Base-by-base conservation (phyloP, 352 stramenopile species). In the Globisporangium okanoganense region DNA sequence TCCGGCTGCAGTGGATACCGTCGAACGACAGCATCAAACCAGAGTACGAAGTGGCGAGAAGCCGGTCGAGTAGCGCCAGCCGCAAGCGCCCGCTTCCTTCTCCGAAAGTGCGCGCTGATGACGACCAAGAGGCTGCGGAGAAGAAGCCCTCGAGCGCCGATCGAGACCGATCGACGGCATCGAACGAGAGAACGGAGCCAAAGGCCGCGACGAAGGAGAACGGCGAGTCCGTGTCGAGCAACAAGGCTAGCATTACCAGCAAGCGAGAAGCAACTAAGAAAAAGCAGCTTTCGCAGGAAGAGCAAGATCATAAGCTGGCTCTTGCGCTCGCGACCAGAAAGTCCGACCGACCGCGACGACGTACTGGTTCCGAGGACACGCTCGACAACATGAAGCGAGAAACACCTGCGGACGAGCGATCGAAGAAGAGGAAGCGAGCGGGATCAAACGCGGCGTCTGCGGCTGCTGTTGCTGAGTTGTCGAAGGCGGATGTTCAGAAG, bases 71-170 rank as follows among this genome's bases (percentile, higher is more conserved):
- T 29, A 60, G 59, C 5, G 22, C 20, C 38, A 60, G 51, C 33
- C 61, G 61, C 35, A 66, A 66, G 45, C 61, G 61, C 0, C 61
- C 61, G 35, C 44, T 66, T 13, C 52, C 53, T n/a, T 29, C 31
- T 5, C 35, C 58, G 36, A 41, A 36, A 9, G 5, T 51, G 5
- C 35, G 20, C 14, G 22, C 3, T 2, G 38, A 38, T 8, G 41
- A 43, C 9, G 41, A 43, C 9, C n/a, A 43, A 27, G 12, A 43
- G 10, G 27, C 31, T n/a, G 27, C 20, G 25, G 24, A 25, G n/a
- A 44, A 31, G 5, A 53, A 60, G 25, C 9, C 44, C 5, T 43
- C n/a, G 8, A 49, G 16, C 33, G 44, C 14, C 16, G n/a, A 13
- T 61, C 54, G 54, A 41, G 54, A 61, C 7, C 41, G 41, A 12